A percentile compares a stretch with the other conserved stretches of the same genome.
These are phyloP conservation scores for Hexamita inflata DNA, from an alignment of 208 protist species.

Conservation along the genomic window DNA sequence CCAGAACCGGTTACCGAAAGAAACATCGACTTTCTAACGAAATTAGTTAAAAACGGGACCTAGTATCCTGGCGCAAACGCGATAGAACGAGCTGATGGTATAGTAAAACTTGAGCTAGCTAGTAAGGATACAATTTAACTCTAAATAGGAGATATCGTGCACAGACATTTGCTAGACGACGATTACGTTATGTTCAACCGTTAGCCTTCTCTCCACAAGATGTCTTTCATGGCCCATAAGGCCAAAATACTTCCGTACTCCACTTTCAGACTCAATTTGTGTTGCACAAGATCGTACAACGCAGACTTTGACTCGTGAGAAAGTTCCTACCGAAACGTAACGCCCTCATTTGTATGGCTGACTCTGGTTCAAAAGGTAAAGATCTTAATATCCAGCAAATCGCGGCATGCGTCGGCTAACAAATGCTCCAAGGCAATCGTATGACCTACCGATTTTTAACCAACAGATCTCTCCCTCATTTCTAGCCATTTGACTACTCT, in stretches of 20 bases:
- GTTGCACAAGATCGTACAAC: conserved; percentile 74
- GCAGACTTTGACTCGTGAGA: conserved; percentile 91
- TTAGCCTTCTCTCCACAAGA: conserved; percentile 92
- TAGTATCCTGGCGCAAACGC: conserved; percentile 89
- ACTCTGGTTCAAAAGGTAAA: conserved; percentile 89
- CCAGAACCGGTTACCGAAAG: no score
- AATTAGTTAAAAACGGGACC: no score
- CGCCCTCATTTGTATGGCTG: conserved; percentile 81
- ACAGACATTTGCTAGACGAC: conserved; percentile 91
- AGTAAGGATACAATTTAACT: no score
- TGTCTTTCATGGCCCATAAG: conserved; percentile 92
- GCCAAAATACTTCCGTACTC: conserved; percentile 73
- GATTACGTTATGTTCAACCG: conserved; percentile 96
- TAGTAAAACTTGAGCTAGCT: no score
- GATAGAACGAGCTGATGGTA: not conserved
- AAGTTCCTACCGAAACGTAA: conserved; percentile 65
- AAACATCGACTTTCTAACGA: no score
- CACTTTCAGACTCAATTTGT: conserved; percentile 97
- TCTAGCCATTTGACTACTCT: conserved; percentile 88
- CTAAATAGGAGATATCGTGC: conserved; percentile 94
- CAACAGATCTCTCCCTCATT: conserved; percentile 80
- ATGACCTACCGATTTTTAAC: conserved; percentile 88
- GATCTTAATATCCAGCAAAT: conserved; percentile 96
- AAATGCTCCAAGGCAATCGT: conserved; percentile 94
- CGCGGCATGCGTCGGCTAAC: conserved; percentile 95